These are phyloP conservation scores for Lactarius indigo DNA, from an alignment of 768 basidiomycete genomes.

Conservation along the genomic window DNA sequence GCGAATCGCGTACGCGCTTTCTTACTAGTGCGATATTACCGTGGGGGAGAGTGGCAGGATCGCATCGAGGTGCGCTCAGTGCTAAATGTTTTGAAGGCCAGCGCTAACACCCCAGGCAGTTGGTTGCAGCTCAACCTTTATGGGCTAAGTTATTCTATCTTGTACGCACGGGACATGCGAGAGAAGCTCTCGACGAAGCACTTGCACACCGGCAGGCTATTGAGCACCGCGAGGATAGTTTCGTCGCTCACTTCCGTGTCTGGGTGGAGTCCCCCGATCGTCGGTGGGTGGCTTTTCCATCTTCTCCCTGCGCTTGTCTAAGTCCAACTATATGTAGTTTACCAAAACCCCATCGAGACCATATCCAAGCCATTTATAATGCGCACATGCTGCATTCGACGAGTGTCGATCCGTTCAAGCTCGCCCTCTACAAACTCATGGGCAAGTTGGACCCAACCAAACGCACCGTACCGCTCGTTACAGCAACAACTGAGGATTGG, in stretches of 20 bases:
- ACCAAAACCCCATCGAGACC: constrained; percentile 71
- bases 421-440: constrained; percentile 93
- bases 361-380: constrained; percentile 76
- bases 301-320: background rate
- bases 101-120: constrained; percentile 39
- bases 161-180: constrained; percentile 76
- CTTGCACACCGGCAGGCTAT: constrained; percentile 63
- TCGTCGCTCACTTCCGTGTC: constrained; percentile 75
- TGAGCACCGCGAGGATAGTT: constrained; percentile 75
- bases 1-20: constrained; percentile 90
- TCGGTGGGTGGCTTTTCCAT: constrained; percentile 44
- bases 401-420: constrained; percentile 91
- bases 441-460: constrained; percentile 84
- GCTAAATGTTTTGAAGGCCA: background rate
- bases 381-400: constrained; percentile 87
- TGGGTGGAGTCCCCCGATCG: constrained; percentile 82
- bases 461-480: constrained; percentile 78
- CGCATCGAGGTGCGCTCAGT: constrained; percentile 70
- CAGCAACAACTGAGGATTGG: constrained; percentile 95
- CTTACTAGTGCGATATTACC: constrained; percentile 73
- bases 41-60: constrained; percentile 80
- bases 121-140: constrained; percentile 81
- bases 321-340: constrained; percentile 40
- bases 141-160: constrained; percentile 97
- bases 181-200: constrained; percentile 80